Base-by-base conservation (phyloP, 176 grass and related monocot species). In the Oryza punctata region DNA sequence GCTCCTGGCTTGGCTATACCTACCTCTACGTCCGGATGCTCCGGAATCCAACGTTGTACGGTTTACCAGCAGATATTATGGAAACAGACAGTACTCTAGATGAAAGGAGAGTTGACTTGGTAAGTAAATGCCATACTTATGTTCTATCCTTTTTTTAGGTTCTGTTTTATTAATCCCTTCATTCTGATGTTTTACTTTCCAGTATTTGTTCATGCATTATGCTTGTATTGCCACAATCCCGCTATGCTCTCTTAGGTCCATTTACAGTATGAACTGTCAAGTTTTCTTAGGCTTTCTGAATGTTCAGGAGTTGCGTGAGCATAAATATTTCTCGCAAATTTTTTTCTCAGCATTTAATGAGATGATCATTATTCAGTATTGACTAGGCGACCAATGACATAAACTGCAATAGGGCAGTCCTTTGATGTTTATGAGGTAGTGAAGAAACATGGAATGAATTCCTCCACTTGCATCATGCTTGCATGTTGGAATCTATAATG, bases 91-190 rank as follows among this genome's bases (percentile, higher is more conserved):
- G 89, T 88, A 81, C 86, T 16, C 81, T 96, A 45, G 93, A 98
- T 85, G 91, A 98, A 90, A 93, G 96, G 37, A 90, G 91, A 81
- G 91, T 93, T 83, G 93, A 96, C 82, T 78, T 98, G 93, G 93
- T 98, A 82, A 94, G 89, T 91, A 26, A 40, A 59, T 76, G 68
- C 32, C 15, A 52, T 69, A 50, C 60, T 29, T 79, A 41, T 67
- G 69, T 79, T 65, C 15, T 35, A 35, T 35, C 33, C 33, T 35
- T 35, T 35, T 80, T 57, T 44, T 8, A 49, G 33, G 33, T 35
- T 35, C 33, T 59, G n/a, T 19, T 21, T 12, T 82, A 43, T 33
- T 81, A 63, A 30, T 45, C 47, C 26, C 12, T 9, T 27, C 32
- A 52, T 78, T 8, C 69, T 35, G 46, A 15, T 83, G 67, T 71